Base-by-base conservation (phyloP, 805 yeast species). In the Ascoidea tarda region DNA sequence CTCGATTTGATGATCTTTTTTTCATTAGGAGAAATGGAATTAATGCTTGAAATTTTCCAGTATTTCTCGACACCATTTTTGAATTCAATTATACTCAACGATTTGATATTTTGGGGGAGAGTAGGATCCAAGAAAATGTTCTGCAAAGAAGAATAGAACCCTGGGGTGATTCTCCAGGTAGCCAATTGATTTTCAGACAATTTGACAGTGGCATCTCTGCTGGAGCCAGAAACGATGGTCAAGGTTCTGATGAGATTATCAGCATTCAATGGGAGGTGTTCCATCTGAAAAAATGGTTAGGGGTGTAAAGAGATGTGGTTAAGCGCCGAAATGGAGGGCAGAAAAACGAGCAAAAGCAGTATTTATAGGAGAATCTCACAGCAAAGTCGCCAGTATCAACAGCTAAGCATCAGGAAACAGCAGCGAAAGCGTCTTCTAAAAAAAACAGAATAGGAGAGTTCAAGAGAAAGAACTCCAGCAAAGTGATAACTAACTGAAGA, bases 21-120 rank as follows among this genome's bases (percentile, higher is more conserved):
- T 61, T 89, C 97, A 16, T 84, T 87, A 49, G 74, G 75, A 1
- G 74, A 58, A 16, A 84, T 74, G 0, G 79, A 71, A 55, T 77
- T 68, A 42, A 72, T 67, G 16, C 87, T 72, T 0, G 87, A 72
- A 1, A 82, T 71, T 54, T 96, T 72, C 98, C 99, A 91, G 61
- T 79, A 79, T 62, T 77, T 79, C 16, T 87, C 96, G 21, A 88
- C 72, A 1, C 95, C 95, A 65, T 91, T 91, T 62, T 93, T 91
- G 66, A 91, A 80, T 57, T 84, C 85, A 47, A 91, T 91, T 1
- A 88, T 74, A 0, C 96, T 89, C 32, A 90, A 69, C 96, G 96
- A 89, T 60, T 98, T 72, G 6, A 80, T 70, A 54, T 84, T 86
- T 33, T 84, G 66, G 0, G 89, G 76, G 16, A 77, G 59, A 0